Base-by-base conservation (phyloP, 1,284 basidiomycete species). In the Tylopilus orsonianus region DNA sequence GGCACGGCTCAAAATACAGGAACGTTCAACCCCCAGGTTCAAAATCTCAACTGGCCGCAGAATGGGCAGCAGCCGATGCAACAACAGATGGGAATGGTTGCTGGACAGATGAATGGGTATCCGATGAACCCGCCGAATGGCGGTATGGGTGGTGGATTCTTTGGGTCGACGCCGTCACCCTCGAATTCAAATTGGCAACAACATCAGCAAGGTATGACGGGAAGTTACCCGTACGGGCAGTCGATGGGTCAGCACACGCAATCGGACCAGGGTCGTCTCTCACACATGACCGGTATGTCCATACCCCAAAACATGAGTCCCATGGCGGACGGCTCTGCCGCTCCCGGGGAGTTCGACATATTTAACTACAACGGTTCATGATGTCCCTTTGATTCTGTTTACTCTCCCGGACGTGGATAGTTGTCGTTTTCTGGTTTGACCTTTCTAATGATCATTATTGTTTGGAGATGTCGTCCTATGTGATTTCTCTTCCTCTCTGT, bases 331-430 rank as follows among this genome's bases (percentile, higher is more conserved):
- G 57, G 59, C 44, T 48, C 62, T 40, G 53, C 54, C 40, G 43
- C 50, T 48, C 48, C 58, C 33, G 62, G 60, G 53, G 78, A 79
- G 46, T 75, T 75, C 57, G 76, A 78, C 54, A 56, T 75, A 52
- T 77, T 80, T 57, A 76, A 71, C 59, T 79, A 79, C 73, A 68
- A 63, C 35, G 63, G 66, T 50, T 66, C 68, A 67, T 71, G 65
- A 64, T 56, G 41, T 54, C 50, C 53, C 39, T 41, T 43, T 41
- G 43, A 44, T 40, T 23, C 44, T 27, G 23, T 55, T 44, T 51
- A 30, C 34, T 42, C 37, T 44, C 39, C 49, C 46, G 60, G 49
- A 53, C 41, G 41, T 34, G 44, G 51, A 51, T 60, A 47, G 49
- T 56, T 55, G 53, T 54, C 45, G 41, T 42, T 53, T 48, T 50